These are phyloP conservation scores for Xylaria sp. DNA, from an alignment of 2,329 filamentous ascomycete genomes.

Conservation along the genomic window DNA sequence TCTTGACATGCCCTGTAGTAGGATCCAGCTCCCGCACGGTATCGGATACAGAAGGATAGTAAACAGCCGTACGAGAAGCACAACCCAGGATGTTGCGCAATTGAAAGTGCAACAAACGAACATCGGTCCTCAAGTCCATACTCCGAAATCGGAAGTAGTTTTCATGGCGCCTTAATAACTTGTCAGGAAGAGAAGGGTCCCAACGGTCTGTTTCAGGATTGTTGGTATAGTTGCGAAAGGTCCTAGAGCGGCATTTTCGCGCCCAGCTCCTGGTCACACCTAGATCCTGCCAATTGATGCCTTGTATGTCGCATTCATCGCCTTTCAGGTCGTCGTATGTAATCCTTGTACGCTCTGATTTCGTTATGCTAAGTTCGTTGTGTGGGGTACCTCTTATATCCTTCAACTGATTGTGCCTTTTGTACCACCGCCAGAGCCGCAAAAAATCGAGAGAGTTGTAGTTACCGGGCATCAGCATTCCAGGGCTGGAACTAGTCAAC, in stretches of 20 bases:
- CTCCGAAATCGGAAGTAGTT: slow-evolving; percentile 69
- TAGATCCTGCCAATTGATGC: slow-evolving; percentile 66
- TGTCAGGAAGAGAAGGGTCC: slow-evolving; percentile 48
- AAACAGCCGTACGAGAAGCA: slow-evolving; percentile 65
- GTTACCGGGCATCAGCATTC: slow-evolving; percentile 61
- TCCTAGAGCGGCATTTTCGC: slow-evolving; percentile 58
- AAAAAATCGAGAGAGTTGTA: slow-evolving; percentile 62
- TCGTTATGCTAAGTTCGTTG: slow-evolving; percentile 34
- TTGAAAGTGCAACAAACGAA: slow-evolving; percentile 73
- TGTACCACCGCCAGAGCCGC: slow-evolving; percentile 57
- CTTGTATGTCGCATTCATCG: slow-evolving; percentile 68
- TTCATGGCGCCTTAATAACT: slow-evolving; percentile 53
- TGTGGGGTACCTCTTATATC: slow-evolving; percentile 36
- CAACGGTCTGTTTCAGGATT: slow-evolving; percentile 58
- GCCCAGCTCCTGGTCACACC: slow-evolving; percentile 63
- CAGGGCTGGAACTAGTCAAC: slow-evolving; percentile 50
- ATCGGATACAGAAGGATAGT: slow-evolving; percentile 62
- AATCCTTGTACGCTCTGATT: slow-evolving; percentile 43
- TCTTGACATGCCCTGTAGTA: slow-evolving; percentile 57
- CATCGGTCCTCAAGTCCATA: slow-evolving; percentile 65
- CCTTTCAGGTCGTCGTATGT: slow-evolving; percentile 63
- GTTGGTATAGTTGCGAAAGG: slow-evolving; percentile 70
- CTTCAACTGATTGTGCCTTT: slow-evolving; percentile 19
- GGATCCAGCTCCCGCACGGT: slow-evolving; percentile 66
- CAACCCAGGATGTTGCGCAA: slow-evolving; percentile 71